These are phyloP conservation scores for Cubamyces lactineus DNA, from an alignment of 768 basidiomycete genomes.

Conservation along the genomic window DNA sequence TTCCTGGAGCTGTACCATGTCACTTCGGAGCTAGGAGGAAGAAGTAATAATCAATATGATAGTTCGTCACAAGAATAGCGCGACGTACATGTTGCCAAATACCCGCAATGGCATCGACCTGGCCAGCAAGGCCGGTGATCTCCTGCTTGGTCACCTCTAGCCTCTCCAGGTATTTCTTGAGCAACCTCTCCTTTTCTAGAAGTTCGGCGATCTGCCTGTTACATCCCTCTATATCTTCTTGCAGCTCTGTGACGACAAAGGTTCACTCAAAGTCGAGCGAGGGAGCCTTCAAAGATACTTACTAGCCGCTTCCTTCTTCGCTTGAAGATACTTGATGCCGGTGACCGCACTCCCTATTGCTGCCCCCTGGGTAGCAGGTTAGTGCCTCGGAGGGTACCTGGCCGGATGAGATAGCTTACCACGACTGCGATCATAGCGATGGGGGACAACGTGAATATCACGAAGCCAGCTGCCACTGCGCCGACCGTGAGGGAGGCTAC, in stretches of 20 bases:
- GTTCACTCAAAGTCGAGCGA: background rate
- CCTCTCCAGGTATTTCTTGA: background rate
- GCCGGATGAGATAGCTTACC: background rate
- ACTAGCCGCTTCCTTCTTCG: slow-evolving; percentile 1
- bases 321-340: background rate
- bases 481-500: background rate
- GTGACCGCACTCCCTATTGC: background rate
- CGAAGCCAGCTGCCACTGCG: background rate
- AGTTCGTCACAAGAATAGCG: background rate
- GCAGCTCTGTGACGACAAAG: background rate
- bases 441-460: background rate
- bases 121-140: background rate
- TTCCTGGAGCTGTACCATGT: background rate
- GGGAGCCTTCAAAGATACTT: too few species aligned
- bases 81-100: background rate
- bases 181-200: background rate
- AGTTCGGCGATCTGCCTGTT: background rate
- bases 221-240: background rate
- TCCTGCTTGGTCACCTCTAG: background rate
- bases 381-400: too few species aligned
- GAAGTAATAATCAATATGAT: background rate
- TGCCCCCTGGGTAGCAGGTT: background rate
- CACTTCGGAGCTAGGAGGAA: background rate
- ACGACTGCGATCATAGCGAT: background rate
- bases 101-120: background rate